Evolutionary conservation across 768 basidiomycete species (phyloP), one percentile per base, ranked within the genome.

Genomic region (Cyclocybe aegerita): DNA sequence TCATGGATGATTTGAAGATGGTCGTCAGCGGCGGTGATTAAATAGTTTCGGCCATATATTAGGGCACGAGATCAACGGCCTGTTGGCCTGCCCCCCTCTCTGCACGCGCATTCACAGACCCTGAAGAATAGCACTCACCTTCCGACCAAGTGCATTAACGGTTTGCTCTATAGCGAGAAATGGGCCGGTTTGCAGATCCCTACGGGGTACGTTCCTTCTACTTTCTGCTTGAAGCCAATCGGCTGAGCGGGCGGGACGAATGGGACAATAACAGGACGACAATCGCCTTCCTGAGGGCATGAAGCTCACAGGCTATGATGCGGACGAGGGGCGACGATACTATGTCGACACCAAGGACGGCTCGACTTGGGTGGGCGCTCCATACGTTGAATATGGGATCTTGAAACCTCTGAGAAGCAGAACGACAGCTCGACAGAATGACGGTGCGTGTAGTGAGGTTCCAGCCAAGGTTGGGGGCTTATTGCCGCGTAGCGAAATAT

Each of bases 281-380:
- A 49, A 39, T 14, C 40, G 37, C 9, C 44, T 54, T 3, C 53
- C 53, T 44, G 53, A 54, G 12, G 53, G 53, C 4, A 54, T 54
- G 48, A 38, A 49, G 4, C 42, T 41, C n/a, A 54, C 48, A n/a
- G 53, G 53, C 9, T 54, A 54, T 35, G 48, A 54, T 43, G 53
- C 53, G 1, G 48, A 48, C 23, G 40, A 48, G 2, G 53, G 48
- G 7, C 32, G 39, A 31, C 11, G 44, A 7, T 49, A 49, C 32
- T 54, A 54, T 38, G 12, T 35, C 23, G 53, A 54, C 39, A 43
- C 32, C 37, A 23, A 16, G 4, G 53, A 49, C n/a, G 53, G 53
- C 2, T 45, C 47, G 8, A 42, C 40, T 2, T 54, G 44, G 42
- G 43, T 46, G 10, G 47, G 53, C 33, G 53, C 53, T 9, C 53